Base-by-base conservation (phyloP, 371 early-diverging fungal genomes). In the Polyrhizophydium stewartii region DNA sequence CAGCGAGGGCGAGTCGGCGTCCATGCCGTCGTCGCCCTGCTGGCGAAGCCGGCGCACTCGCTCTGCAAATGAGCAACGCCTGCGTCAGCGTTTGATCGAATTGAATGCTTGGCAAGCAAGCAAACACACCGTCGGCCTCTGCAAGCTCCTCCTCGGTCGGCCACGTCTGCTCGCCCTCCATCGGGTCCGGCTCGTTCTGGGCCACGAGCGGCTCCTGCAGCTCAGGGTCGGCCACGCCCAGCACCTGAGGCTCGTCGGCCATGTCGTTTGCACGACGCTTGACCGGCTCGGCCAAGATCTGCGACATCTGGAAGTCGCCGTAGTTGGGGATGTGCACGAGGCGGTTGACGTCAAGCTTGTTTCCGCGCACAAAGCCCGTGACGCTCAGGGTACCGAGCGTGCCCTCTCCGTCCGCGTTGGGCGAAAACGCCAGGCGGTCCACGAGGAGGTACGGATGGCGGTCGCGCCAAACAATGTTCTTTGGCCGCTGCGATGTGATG, bases 91-190 rank as follows among this genome's bases (percentile, higher is more conserved):
- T 45, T 28, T 22, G 28, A 40, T 38, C 55, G 56, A 52, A 46
- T 40, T 24, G 52, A 58, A 31, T 59, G 35, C 45, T 55, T 31
- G 7, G 56, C 62, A n/a, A 43, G 43, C n/a, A 43, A 43, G 16
- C 43, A 43, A 2, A 67, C 71, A 32, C 62, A 57, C 62, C 87
- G 59, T 91, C 92, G 24, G 87, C 92, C 45, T 88, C 91, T 50
- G 78, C 83, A 67, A 94, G 67, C 75, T 97, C 97, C 70, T 93
- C 92, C 63, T 93, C 94, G 2, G 94, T 94, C 1, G 96, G 96
- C 96, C 96, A 95, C n/a, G 95, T 97, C 71, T 97, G 96, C 72
- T 97, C 97, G 50, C 87, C 92, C 10, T 85, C 85, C 83, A 93
- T 82, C 57, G 88, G 82, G 77, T 93, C 90, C n/a, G 91, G 91